phyloP scores from a whole-genome alignment of 1,139 yeast species.

The Suhomyces bolitotheri region DNA sequence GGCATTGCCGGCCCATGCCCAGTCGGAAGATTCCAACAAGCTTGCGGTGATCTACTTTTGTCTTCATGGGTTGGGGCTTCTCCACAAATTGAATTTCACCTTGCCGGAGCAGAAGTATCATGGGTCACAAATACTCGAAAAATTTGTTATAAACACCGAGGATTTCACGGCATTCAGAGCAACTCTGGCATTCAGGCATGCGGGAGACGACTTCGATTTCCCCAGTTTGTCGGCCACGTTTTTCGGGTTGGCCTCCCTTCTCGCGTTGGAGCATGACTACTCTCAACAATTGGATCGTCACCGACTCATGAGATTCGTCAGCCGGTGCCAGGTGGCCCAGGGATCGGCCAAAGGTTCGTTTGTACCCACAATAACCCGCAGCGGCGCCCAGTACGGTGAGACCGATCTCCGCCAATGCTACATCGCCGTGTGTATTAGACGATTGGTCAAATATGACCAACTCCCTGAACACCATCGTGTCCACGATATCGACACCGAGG shows the following conservation, averaged over 20 bases:
- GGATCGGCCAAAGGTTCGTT: slow-evolving; percentile 63
- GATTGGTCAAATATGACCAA: slow-evolving; percentile 48
- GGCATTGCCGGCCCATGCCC: slow-evolving; percentile 50
- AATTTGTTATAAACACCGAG: slow-evolving; percentile 37
- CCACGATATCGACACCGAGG: slow-evolving; percentile 45
- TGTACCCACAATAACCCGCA: slow-evolving; percentile 25
- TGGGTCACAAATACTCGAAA: slow-evolving; percentile 50
- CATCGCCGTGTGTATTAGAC: slow-evolving; percentile 66
- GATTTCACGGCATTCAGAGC: slow-evolving; percentile 31
- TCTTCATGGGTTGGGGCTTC: slow-evolving; percentile 58
- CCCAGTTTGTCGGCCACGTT: slow-evolving; percentile 71
- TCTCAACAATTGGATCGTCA: slow-evolving; percentile 39
- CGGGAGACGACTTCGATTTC: slow-evolving; percentile 60
- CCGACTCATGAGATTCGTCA: slow-evolving; percentile 52
- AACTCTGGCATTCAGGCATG: slow-evolving; percentile 22
- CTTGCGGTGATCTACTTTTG: slow-evolving; percentile 67
- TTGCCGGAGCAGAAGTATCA: slow-evolving; percentile 30
- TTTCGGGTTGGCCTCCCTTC: slow-evolving; percentile 56
- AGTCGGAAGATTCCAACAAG: slow-evolving; percentile 65
- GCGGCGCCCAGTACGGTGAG: slow-evolving; percentile 48
- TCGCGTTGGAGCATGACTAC: slow-evolving; percentile 46
- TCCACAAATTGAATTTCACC: slow-evolving; percentile 40
- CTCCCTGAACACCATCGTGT: slow-evolving; percentile 22
- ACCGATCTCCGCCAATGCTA: slow-evolving; percentile 74
- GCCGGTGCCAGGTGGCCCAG: slow-evolving; percentile 50